Percentiles rank a stretch among this genome's conserved stretches.
Evolutionary conservation across 139 green algal genomes (phyloP).

Genomic region (Chlamydomonas sp.): DNA sequence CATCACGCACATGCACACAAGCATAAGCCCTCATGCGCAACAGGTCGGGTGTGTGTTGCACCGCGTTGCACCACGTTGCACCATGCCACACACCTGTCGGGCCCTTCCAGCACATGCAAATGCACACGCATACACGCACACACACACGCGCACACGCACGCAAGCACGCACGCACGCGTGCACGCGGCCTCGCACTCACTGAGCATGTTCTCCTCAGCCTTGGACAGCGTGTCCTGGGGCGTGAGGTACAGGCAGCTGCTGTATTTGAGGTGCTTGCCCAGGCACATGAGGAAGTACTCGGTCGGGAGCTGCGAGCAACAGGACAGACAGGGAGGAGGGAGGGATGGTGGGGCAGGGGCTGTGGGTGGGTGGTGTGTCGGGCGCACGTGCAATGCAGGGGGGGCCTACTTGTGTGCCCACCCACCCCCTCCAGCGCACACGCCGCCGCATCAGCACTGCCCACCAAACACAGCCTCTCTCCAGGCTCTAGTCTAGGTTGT

Average conservation of each 20-base stretch:
- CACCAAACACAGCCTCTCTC: too few relatives aligned
- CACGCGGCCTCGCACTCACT: slow-evolving; percentile 40
- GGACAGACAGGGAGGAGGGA: neutral
- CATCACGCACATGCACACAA: too few relatives aligned
- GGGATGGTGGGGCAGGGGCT: neutral
- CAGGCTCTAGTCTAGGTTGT: too few relatives aligned
- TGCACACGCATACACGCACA: neutral
- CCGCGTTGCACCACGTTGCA: too few relatives aligned
- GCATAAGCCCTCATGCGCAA: too few relatives aligned
- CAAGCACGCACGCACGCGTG: neutral
- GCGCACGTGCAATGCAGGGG: too few relatives aligned
- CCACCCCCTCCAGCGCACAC: too few relatives aligned
- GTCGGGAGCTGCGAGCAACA: slow-evolving; percentile 87
- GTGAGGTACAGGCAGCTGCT: slow-evolving; percentile 75
- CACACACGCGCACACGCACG: neutral
- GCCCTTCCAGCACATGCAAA: neutral
- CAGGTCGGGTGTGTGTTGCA: too few relatives aligned
- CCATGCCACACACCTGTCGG: neutral
- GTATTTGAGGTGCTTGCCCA: slow-evolving; percentile 92
- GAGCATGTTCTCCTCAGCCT: slow-evolving; percentile 91
- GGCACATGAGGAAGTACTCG: slow-evolving; percentile 80
- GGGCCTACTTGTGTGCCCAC: too few relatives aligned
- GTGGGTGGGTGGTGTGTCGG: neutral
- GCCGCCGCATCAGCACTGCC: too few relatives aligned
- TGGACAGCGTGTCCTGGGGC: slow-evolving; percentile 46